Evolutionary conservation across 2,329 filamentous ascomycete species (phyloP).

Genomic region (Elsinoe australis): DNA sequence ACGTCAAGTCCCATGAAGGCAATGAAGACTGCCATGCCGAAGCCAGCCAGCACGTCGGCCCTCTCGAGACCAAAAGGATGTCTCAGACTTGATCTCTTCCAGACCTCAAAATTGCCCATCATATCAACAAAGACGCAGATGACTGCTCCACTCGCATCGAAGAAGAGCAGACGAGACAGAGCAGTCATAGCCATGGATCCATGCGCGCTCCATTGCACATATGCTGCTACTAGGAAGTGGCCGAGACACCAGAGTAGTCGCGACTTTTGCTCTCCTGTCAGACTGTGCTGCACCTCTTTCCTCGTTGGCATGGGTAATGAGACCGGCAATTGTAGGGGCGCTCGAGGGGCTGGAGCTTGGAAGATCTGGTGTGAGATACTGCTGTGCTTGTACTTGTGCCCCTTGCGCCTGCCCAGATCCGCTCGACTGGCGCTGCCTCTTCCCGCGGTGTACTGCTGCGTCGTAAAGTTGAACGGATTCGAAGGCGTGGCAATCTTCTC

Average conservation of each 20-base stretch:
- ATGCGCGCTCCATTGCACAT: constrained; percentile 77
- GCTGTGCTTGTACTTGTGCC: constrained; percentile 96
- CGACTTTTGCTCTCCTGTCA: constrained; percentile 78
- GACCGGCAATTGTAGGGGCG: constrained; percentile 80
- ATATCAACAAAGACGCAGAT: constrained; percentile 91
- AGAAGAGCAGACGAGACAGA: constrained; percentile 86
- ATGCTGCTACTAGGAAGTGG: constrained; percentile 73
- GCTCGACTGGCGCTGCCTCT: constrained; percentile 47
- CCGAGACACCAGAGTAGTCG: constrained; percentile 84
- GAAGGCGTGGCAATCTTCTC: constrained; percentile 29
- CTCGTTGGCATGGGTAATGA: constrained; percentile 87
- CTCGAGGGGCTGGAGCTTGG: constrained; percentile 77
- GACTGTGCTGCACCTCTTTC: constrained; percentile 78
- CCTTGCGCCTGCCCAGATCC: constrained; percentile 84
- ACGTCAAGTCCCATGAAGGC: constrained; percentile 97
- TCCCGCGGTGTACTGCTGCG: constrained; percentile 43
- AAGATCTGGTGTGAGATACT: constrained; percentile 96
- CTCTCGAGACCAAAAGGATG: constrained; percentile 88
- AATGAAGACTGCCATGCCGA: constrained; percentile 90
- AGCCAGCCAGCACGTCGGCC: constrained; percentile 87
- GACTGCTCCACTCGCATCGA: constrained; percentile 85
- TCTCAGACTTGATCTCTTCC: constrained; percentile 83
- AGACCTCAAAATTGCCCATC: constrained; percentile 93
- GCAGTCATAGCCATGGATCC: constrained; percentile 87
- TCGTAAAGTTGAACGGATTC: constrained; percentile 92